Evolutionary conservation across 139 green algal species (phyloP).

Genomic region (Haematococcus sp.): DNA sequence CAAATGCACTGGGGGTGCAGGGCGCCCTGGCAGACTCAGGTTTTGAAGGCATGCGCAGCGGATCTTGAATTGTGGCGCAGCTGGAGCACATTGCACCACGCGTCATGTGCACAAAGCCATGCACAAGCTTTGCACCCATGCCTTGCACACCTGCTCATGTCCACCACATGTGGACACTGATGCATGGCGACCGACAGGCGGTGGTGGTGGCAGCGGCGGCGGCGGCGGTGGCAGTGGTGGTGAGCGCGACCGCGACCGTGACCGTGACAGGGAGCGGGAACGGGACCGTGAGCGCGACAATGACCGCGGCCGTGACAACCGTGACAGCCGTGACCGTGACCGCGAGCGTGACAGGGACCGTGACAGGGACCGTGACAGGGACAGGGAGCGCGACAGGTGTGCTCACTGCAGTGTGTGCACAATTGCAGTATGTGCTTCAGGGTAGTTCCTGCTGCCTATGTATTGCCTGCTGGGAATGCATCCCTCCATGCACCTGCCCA

Average conservation of each 20-base stretch:
- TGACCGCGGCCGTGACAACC: neutral
- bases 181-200: neutral
- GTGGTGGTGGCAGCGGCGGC: neutral
- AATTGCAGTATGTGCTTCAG: no score
- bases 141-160: no score
- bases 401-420: neutral
- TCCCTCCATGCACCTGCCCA: no score
- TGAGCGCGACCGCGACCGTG: conserved; percentile 10
- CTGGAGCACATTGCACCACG: no score
- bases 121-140: no score
- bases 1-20: no score
- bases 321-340: conserved; percentile 7
- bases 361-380: conserved; percentile 18
- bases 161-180: neutral
- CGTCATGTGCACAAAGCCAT: no score
- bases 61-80: no score
- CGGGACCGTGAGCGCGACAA: conserved; percentile 8
- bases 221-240: neutral
- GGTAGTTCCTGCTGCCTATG: no score
- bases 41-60: no score
- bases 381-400: conserved; percentile 16
- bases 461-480: no score
- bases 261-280: conserved; percentile 7
- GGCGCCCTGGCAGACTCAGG: no score
- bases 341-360: conserved; percentile 8